Evolutionary conservation across 352 stramenopile genomes (phyloP), one percentile per base, ranked within the genome.

Genomic region (Phytophthora tubulina): DNA sequence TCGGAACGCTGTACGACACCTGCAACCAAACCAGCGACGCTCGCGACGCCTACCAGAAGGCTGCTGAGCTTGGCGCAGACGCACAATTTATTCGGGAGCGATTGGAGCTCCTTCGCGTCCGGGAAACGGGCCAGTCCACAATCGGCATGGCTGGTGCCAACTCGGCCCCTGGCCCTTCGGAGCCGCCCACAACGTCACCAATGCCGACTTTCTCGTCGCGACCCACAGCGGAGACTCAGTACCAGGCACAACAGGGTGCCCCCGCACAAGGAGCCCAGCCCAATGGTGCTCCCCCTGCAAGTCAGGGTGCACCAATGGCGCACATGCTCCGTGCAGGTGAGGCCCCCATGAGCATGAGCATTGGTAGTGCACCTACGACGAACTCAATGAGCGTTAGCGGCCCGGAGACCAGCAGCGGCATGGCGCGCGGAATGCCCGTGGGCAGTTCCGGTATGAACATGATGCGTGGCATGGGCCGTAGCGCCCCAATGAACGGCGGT

Each of bases 1-100:
- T 97, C 6, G 91, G 91, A 50, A 96, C 91, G 38, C 76, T 97
- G 15, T 97, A 97, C 73, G 91, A 97, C 74, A 96, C 89, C 41
- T 97, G 91, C 73, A 96, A 97, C 75, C 90, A 97, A 79, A 95
- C 90, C 0, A 96, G 86, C 54, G 90, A 97, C 58, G 90, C 90
- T 36, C 86, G 90, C 7, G 88, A 96, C 50, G 90, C 90, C 8
- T 97, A 97, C 73, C 86, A 96, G 51, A 97, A 97, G 78, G 90
- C 90, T 4, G 89, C 86, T 6, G 90, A 97, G 61, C 81, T 96
- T 35, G 90, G 90, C 31, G 88, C 88, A 0, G 85, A 95, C 53
- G 85, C 85, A 7, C 86, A 93, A 71, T 95, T 95, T 69, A 95
- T 95, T 72, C 85, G 88, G 1, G 88, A 95, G 51, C 84, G 88